Evolutionary conservation across 805 yeast species (phyloP).

Genomic region (Pichia rugopelliculosa): DNA sequence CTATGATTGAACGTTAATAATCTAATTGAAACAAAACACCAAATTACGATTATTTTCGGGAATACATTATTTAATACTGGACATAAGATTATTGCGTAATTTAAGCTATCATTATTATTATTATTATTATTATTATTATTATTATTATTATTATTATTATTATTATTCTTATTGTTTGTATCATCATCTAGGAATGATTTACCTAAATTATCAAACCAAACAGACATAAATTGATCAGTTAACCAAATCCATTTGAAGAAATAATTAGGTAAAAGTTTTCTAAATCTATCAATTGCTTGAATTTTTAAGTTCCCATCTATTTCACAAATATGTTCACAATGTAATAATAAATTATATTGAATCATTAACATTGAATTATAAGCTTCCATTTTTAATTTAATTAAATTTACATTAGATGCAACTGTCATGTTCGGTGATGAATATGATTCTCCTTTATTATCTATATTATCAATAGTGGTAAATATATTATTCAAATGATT

Average conservation of each 20-base stretch:
- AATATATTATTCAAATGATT: constrained; percentile 3
- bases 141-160: background rate
- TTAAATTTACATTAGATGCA: constrained; percentile 5
- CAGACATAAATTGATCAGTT: background rate
- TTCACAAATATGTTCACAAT: constrained; percentile 10
- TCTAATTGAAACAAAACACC: constrained; percentile 7
- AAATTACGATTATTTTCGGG: constrained; percentile 1
- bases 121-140: too few relatives aligned
- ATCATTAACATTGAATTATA: constrained; percentile 6
- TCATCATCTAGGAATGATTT: background rate
- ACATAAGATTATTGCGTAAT: background rate
- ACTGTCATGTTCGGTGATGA: background rate
- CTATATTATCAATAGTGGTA: background rate
- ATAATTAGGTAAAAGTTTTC: background rate
- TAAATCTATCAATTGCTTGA: background rate
- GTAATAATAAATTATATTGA: constrained; percentile 14
- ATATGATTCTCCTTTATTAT: background rate
- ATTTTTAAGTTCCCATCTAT: background rate
- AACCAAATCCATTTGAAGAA: constrained; percentile 1
- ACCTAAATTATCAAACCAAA: constrained; percentile 1
- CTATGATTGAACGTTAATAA: constrained; percentile 3
- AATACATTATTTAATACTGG: constrained; percentile 1
- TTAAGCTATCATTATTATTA: background rate
- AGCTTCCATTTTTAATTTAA: constrained; percentile 5
- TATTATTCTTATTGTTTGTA: background rate